Percentiles rank a stretch among this genome's conserved stretches.
phyloP scores from a whole-genome alignment of 768 basidiomycete species.

The Roridomyces roridus region DNA sequence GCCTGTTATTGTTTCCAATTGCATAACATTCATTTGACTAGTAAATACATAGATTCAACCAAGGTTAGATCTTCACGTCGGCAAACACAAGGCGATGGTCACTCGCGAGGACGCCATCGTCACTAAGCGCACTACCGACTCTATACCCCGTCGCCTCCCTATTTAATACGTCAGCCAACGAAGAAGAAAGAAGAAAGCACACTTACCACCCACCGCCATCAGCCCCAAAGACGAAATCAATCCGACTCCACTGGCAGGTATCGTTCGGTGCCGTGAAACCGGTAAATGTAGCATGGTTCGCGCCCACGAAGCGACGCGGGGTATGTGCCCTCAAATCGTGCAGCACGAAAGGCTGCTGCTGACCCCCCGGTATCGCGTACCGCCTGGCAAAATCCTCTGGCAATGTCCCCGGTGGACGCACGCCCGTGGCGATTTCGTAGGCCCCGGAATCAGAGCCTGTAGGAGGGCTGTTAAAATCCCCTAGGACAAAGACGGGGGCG shows the following conservation, averaged over 20 bases:
- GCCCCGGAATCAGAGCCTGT: constrained; percentile 53
- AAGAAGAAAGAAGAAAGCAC: no score
- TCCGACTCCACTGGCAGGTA: constrained; percentile 43
- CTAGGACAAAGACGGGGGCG: constrained; percentile 53
- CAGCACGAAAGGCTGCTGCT: constrained; percentile 45
- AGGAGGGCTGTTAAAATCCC: constrained; percentile 60
- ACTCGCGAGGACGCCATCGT: background rate
- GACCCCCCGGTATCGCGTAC: constrained; percentile 31
- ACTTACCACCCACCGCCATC: constrained; percentile 49
- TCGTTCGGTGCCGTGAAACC: constrained; percentile 52
- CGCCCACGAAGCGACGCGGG: constrained; percentile 47
- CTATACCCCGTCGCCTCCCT: background rate
- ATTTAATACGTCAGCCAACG: background rate
- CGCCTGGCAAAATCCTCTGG: constrained; percentile 48
- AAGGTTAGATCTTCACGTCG: no score
- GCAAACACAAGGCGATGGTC: no score
- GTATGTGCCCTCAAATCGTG: constrained; percentile 49
- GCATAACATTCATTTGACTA: no score
- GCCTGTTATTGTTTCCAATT: no score
- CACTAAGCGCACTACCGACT: background rate
- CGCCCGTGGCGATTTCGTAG: constrained; percentile 56
- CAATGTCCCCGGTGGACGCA: constrained; percentile 43
- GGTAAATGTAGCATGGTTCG: constrained; percentile 58
- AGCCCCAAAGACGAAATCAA: constrained; percentile 59
- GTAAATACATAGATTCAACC: no score